Evolutionary conservation across 768 basidiomycete species (phyloP).

Genomic region (Sporobolomyces roseus): DNA sequence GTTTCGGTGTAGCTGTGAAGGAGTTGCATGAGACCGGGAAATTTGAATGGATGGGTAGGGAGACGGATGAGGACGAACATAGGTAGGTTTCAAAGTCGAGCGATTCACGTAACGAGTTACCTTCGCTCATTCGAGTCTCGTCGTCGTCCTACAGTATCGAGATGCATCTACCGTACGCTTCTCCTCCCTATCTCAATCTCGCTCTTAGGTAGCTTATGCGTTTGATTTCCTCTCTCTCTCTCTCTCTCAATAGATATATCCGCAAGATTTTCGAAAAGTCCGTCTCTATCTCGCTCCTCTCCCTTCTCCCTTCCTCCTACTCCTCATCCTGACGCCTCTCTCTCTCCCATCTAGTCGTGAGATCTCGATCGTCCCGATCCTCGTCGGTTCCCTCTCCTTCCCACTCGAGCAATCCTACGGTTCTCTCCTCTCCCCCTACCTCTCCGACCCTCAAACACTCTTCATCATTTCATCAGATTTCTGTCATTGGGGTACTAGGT

Average conservation of each 20-base stretch:
- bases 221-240: not conserved
- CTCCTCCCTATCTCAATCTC: not conserved
- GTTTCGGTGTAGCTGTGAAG: constrained; percentile 57
- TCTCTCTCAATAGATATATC: constrained; percentile 55
- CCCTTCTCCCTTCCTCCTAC: too few species aligned
- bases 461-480: constrained; percentile 94
- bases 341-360: constrained; percentile 47
- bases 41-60: constrained; percentile 64
- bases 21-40: constrained; percentile 63
- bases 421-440: constrained; percentile 69
- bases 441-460: constrained; percentile 71
- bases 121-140: not conserved
- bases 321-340: too few species aligned
- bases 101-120: not conserved
- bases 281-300: constrained; percentile 19
- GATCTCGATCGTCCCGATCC: constrained; percentile 78
- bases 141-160: constrained; percentile 62
- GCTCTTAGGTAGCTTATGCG: not conserved
- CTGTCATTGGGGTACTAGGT: constrained; percentile 92
- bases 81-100: constrained; percentile 16
- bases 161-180: constrained; percentile 77
- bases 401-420: constrained; percentile 64
- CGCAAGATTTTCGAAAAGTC: constrained; percentile 79
- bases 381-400: constrained; percentile 73
- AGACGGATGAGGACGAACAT: constrained; percentile 87